A percentile compares a stretch with the other conserved stretches of the same genome.
These are phyloP conservation scores for Haplographium delicatum DNA, from an alignment of 495 filamentous ascomycete genomes.

Conservation along the genomic window DNA sequence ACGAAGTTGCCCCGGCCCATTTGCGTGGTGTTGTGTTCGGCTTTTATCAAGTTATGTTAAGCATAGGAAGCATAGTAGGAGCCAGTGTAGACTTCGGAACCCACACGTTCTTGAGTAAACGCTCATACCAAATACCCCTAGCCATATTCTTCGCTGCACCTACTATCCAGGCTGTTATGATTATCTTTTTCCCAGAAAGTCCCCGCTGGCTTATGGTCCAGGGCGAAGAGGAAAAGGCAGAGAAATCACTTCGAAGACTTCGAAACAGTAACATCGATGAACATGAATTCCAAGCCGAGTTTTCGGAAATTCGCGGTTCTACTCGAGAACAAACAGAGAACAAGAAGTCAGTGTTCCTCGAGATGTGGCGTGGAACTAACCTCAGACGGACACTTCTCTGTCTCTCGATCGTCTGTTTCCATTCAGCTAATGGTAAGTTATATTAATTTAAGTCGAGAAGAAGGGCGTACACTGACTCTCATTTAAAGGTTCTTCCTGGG, in stretches of 20 bases:
- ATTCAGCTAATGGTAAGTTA: conserved; percentile 28
- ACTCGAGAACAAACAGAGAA: conserved; percentile 45
- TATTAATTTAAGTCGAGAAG: conserved; percentile 18
- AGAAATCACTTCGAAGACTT: conserved; percentile 31
- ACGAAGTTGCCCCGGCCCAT: conserved; percentile 32
- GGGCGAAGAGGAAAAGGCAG: conserved; percentile 41
- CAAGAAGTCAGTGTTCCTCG: conserved; percentile 35
- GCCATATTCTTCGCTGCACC: conserved; percentile 54
- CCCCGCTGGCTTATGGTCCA: conserved; percentile 55
- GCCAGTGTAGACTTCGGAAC: conserved; percentile 58
- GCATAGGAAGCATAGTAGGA: conserved; percentile 48
- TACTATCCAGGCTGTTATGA: conserved; percentile 39
- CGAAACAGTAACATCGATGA: conserved; percentile 29
- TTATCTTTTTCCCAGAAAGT: conserved; percentile 58
- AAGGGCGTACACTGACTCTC: neutral
- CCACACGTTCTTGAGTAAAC: conserved; percentile 36
- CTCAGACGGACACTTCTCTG: conserved; percentile 34
- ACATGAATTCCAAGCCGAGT: conserved; percentile 39
- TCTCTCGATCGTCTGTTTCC: conserved; percentile 29
- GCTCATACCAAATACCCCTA: conserved; percentile 52
- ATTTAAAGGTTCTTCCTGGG: conserved; percentile 22
- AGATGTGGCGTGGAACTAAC: conserved; percentile 53
- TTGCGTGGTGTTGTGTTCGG: conserved; percentile 17
- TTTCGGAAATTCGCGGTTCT: conserved; percentile 44
- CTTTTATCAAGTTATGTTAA: conserved; percentile 29